Conservation (phyloP, 78 protist genomes). For the Planoprotostelium fungivorum region DNA sequence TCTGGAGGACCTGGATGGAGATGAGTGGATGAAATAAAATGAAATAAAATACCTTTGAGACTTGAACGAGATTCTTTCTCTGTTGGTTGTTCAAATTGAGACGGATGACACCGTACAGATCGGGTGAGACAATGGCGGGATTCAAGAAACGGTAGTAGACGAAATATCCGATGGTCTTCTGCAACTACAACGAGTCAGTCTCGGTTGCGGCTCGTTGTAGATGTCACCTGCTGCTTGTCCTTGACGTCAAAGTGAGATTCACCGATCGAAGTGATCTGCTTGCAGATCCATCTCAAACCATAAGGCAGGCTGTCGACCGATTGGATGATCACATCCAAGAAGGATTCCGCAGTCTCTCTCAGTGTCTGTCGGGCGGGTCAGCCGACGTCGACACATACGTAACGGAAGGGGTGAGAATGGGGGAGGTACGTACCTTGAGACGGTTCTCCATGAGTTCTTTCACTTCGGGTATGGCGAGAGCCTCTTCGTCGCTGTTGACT, state of each 20-base stretch:
- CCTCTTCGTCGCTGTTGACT: neutral
- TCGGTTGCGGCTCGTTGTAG: neutral
- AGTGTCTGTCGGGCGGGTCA: constrained; percentile 2
- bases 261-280: neutral
- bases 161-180: neutral
- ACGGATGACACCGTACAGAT: neutral
- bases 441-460: neutral
- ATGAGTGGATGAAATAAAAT: neutral
- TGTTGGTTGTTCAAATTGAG: neutral
- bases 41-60: neutral
- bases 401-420: too few species aligned
- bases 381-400: neutral
- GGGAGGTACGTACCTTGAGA: neutral
- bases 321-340: constrained; percentile 20
- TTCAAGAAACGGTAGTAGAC: constrained; percentile 26
- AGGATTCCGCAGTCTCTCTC: constrained; percentile 8
- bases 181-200: neutral
- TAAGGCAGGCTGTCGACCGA: constrained; percentile 25
- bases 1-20: constrained; percentile 11
- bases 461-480: neutral
- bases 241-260: neutral
- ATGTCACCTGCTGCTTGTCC: neutral
- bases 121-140: constrained; percentile 15
- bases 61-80: neutral
- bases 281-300: constrained; percentile 45